Evolutionary conservation across 495 filamentous ascomycete species (phyloP).

Genomic region (Pyrenula massariospora): DNA sequence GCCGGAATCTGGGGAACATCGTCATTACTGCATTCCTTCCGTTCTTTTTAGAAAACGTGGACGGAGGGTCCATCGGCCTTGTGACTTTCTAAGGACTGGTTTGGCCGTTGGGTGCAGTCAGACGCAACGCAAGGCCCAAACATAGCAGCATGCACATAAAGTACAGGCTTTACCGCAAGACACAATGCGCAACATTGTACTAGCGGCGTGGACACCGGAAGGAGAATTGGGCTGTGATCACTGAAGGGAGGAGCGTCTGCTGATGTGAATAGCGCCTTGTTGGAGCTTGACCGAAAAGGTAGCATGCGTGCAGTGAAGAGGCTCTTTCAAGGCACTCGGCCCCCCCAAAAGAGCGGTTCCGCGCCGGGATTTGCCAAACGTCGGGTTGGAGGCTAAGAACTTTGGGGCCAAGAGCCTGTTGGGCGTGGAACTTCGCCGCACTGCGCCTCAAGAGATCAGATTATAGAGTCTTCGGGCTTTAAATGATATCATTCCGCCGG

Average conservation of each 20-base stretch:
- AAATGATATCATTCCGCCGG: not conserved
- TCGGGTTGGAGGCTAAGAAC: not conserved
- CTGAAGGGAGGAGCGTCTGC: no score
- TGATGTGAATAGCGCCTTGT: not conserved
- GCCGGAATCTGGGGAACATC: not conserved
- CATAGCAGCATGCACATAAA: not conserved
- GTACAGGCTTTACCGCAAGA: not conserved
- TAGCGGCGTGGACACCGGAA: not conserved
- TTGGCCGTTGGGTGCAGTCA: not conserved
- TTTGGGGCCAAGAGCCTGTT: not conserved
- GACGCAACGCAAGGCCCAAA: not conserved
- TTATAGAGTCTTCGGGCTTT: not conserved
- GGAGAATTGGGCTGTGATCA: not conserved
- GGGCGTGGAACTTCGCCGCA: not conserved
- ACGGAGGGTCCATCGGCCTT: not conserved
- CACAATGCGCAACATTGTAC: not conserved
- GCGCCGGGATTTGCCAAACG: not conserved
- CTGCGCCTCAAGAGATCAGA: no score
- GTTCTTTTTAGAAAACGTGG: not conserved
- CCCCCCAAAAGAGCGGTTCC: not conserved
- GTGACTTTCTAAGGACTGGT: not conserved
- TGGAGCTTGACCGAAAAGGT: not conserved
- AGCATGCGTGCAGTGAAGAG: not conserved
- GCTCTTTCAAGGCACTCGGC: not conserved
- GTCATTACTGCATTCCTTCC: not conserved